These are phyloP conservation scores for Favolaschia claudopus DNA, from an alignment of 768 basidiomycete genomes.

Conservation along the genomic window DNA sequence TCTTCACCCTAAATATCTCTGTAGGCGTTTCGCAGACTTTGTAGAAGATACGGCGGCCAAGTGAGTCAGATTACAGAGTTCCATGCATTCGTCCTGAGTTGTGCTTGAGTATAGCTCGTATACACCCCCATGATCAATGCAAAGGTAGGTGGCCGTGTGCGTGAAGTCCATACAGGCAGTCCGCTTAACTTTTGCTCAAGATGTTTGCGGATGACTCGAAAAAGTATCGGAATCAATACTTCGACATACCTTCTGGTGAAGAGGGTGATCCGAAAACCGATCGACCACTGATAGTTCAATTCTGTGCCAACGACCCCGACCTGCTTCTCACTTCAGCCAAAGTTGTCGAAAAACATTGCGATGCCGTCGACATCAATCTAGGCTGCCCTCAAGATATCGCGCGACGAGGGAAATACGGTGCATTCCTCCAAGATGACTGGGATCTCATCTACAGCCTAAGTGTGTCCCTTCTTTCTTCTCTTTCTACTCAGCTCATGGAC, in stretches of 20 bases:
- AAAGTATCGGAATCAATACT: constrained; percentile 66
- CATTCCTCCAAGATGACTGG: constrained; percentile 96
- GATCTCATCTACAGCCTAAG: constrained; percentile 83
- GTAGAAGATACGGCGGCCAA: constrained; percentile 83
- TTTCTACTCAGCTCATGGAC: not conserved
- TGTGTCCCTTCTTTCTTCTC: constrained; percentile 39
- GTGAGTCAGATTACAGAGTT: constrained; percentile 44
- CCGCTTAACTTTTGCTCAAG: constrained; percentile 39
- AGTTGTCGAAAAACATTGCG: constrained; percentile 79
- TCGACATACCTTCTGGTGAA: constrained; percentile 75
- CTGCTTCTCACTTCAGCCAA: constrained; percentile 80
- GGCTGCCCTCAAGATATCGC: constrained; percentile 98
- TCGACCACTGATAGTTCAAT: constrained; percentile 89
- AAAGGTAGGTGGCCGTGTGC: constrained; percentile 54
- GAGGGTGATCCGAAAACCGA: constrained; percentile 82
- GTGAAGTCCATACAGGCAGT: not conserved
- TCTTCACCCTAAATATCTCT: constrained; percentile 4
- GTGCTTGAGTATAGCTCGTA: constrained; percentile 59
- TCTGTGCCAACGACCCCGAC: constrained; percentile 91
- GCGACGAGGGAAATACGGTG: constrained; percentile 83
- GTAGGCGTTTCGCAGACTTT: constrained; percentile 90
- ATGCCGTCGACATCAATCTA: constrained; percentile 94
- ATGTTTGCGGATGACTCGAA: constrained; percentile 66
- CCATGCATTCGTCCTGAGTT: constrained; percentile 26
- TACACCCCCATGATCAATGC: constrained; percentile 99